Evolutionary conservation across 139 green algal genomes (phyloP).

Genomic region (Raphidocelis subcapitata): DNA sequence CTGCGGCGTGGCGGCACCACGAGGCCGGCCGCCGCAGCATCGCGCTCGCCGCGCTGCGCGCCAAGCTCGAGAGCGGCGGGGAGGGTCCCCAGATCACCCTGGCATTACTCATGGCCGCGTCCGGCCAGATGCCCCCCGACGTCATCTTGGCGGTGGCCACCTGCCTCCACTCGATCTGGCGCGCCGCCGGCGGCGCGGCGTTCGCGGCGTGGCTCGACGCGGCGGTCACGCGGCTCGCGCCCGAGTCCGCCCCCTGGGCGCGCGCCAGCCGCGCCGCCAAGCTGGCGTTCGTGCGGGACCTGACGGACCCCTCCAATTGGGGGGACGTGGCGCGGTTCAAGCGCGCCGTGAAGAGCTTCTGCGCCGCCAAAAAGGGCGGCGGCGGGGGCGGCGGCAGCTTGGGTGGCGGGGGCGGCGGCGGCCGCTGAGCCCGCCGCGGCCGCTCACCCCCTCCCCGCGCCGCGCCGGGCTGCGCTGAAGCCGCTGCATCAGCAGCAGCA

Average conservation of each 20-base stretch:
- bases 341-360: conserved; percentile 41
- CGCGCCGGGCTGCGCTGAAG: too few relatives aligned
- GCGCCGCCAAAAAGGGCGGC: conserved; percentile 46
- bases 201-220: conserved; percentile 35
- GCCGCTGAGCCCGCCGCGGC: too few relatives aligned
- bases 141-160: conserved; percentile 39
- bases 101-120: conserved; percentile 39
- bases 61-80: conserved; percentile 11
- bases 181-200: conserved; percentile 20
- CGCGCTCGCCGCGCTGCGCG: neutral
- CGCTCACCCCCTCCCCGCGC: too few relatives aligned
- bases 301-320: conserved; percentile 30
- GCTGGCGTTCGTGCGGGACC: conserved; percentile 26
- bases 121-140: conserved; percentile 52
- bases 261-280: conserved; percentile 27
- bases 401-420: too few relatives aligned
- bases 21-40: neutral
- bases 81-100: conserved; percentile 29
- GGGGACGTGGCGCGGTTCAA: conserved; percentile 49
- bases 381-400: conserved; percentile 7
- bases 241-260: conserved; percentile 35
- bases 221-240: conserved; percentile 27
- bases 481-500: too few relatives aligned
- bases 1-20: neutral
- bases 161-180: conserved; percentile 44